Evolutionary conservation across 257 asterid genomes (phyloP), one percentile per base, ranked within the genome.

Genomic region (Penstemon eatonii): DNA sequence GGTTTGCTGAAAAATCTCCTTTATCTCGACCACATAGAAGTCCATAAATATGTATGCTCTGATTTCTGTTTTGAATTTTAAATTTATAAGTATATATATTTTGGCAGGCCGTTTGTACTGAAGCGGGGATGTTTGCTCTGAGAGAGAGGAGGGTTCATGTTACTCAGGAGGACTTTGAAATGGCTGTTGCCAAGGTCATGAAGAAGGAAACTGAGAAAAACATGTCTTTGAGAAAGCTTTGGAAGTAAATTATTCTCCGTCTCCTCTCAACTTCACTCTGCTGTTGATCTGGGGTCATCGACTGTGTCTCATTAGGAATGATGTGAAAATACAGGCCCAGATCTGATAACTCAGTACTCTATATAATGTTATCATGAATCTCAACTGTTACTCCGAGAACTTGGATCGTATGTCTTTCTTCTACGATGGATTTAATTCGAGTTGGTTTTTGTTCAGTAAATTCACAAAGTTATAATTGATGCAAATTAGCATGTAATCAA

Each of bases 151-250:
- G 99, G 69, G 97, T 93, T 60, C 99, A 93, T 54, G 96, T 90
- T 57, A 93, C 99, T 1, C 99, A 93, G 62, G 99, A 93, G 65
- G 97, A 93, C 82, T 93, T 93, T 44, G 97, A 90, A 79, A 93
- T 90, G 97, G 97, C 96, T n/a, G 99, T 88, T 59, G 96, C 96
- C 5, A 93, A 93, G 81, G 99, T 93, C 51, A 93, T 93, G 97
- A 93, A 93, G 86, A 93, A 93, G 78, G 99, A 93, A 50, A 90
- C 96, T 0, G 96, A 88, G 82, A 93, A 90, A 72, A 93, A 89
- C 42, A 85, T 93, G 97, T 93, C 97, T 3, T 65, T 90, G 83
- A 82, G 97, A 67, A 93, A 93, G 88, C 92, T 93, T 40, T 90
- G 97, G 97, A 93, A 93, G 84, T 93, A 88, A 76, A 64, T 6